phyloP scores from a whole-genome alignment of 2,329 filamentous ascomycete genomes.

The Xylariaceae sp. region DNA sequence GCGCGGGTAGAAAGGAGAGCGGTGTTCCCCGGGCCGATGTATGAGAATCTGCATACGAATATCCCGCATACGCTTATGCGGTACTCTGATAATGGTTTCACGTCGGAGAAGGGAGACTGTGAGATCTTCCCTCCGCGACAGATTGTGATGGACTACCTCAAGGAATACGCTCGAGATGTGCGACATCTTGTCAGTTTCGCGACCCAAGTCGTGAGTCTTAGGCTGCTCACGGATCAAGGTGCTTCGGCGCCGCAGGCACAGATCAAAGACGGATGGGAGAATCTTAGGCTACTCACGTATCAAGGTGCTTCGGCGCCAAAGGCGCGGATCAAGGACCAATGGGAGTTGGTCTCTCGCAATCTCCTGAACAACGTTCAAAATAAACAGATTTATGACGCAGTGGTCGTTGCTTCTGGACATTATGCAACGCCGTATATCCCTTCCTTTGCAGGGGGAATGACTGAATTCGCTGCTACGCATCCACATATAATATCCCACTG shows the following conservation, averaged over 20 bases:
- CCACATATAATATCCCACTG: slow-evolving; percentile 66
- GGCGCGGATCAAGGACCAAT: slow-evolving; percentile 40
- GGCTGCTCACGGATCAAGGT: not conserved
- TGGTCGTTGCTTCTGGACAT: slow-evolving; percentile 73
- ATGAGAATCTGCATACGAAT: slow-evolving; percentile 79
- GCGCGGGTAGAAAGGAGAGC: slow-evolving; percentile 11
- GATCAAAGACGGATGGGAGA: slow-evolving; percentile 53
- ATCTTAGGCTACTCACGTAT: not conserved
- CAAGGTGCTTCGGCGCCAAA: not conserved
- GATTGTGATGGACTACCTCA: slow-evolving; percentile 69
- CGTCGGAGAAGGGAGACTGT: slow-evolving; percentile 38
- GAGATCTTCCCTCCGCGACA: slow-evolving; percentile 72
- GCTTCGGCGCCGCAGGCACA: not conserved
- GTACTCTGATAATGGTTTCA: slow-evolving; percentile 68
- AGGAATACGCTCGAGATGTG: slow-evolving; percentile 66
- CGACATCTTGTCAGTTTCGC: slow-evolving; percentile 64
- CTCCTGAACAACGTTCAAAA: slow-evolving; percentile 40
- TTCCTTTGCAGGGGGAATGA: slow-evolving; percentile 49
- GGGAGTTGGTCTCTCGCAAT: slow-evolving; percentile 57
- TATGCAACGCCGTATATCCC: slow-evolving; percentile 68
- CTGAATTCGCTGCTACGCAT: slow-evolving; percentile 54
- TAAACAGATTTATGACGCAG: slow-evolving; percentile 62
- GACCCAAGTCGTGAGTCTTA: slow-evolving; percentile 59
- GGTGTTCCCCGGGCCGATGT: slow-evolving; percentile 77
- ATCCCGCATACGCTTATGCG: slow-evolving; percentile 79